Evolutionary conservation across 805 yeast genomes (phyloP), one percentile per base, ranked within the genome.

Genomic region (Candida berthetii): DNA sequence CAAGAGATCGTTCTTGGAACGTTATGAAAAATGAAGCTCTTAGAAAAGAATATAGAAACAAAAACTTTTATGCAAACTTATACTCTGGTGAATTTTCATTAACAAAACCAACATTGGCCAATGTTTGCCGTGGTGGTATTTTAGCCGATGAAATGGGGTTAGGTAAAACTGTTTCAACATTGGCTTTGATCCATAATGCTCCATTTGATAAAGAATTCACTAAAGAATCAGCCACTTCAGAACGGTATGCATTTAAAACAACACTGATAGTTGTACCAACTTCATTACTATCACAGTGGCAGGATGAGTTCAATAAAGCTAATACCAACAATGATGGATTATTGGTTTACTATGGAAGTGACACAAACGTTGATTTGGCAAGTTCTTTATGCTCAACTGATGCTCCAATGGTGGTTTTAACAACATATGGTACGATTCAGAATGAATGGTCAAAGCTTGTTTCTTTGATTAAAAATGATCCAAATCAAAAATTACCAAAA

Each of bases 111-210:
- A 51, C 79, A 11, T 65, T 88, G 33, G 76, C 71, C 43, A 69
- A 81, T 2, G 54, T 73, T 16, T 72, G 82, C 38, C 69, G 71
- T 38, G 97, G 98, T 31, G 98, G 98, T 2, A 85, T 90, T 17
- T 64, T 90, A 14, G 96, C 97, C 0, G 98, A 90, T 64, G 98
- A 90, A 59, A 90, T 90, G 98, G 98, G 98, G 0, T 68, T 90
- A 8, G 98, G 98, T 35, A 90, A 90, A 57, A 90, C 98, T 0
- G 84, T 90, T 19, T 84, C 96, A 1, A 78, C 95, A 0, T 61
- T 88, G 40, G 74, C 96, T 0, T 62, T 91, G 38, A 69, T 90
- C 11, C 77, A 83, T 42, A 71, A 86, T 0, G 80, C 72, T 9
- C 85, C 88, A 0, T 58, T 51, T 36, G 90, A 84, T 52, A 42